Evolutionary conservation across 2,329 filamentous ascomycete species (phyloP).

Genomic region (Clonostachys byssicola): DNA sequence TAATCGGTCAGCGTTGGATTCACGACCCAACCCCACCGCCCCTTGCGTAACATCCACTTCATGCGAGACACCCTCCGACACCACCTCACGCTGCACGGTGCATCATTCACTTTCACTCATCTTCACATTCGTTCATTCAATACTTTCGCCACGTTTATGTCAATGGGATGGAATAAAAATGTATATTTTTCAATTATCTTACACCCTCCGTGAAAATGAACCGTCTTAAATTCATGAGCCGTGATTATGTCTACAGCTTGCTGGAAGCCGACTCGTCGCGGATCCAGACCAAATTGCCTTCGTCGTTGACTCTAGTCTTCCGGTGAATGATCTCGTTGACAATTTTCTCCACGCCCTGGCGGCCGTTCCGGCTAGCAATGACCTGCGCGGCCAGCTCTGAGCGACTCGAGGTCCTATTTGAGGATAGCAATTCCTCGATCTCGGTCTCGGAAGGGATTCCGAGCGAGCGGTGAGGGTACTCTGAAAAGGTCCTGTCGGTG

Average conservation of each 20-base stretch:
- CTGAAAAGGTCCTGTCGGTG: slow-evolving; percentile 55
- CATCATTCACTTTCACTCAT: background rate
- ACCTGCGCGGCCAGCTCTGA: slow-evolving; percentile 62
- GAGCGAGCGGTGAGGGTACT: slow-evolving; percentile 70
- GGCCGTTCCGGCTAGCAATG: slow-evolving; percentile 51
- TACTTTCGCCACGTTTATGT: too few relatives aligned
- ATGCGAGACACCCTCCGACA: background rate
- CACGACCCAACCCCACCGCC: background rate
- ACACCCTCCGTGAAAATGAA: slow-evolving; percentile 9
- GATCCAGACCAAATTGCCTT: slow-evolving; percentile 37
- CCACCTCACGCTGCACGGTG: background rate
- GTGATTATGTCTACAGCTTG: slow-evolving; percentile 4
- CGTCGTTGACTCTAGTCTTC: slow-evolving; percentile 46
- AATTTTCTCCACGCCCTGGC: slow-evolving; percentile 66
- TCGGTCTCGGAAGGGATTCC: slow-evolving; percentile 68
- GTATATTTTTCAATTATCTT: background rate
- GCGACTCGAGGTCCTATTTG: slow-evolving; percentile 18
- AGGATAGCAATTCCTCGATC: slow-evolving; percentile 9
- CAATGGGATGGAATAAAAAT: background rate
- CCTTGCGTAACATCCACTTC: background rate
- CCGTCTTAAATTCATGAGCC: too few relatives aligned
- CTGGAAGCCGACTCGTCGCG: slow-evolving; percentile 16
- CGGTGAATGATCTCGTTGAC: slow-evolving; percentile 64
- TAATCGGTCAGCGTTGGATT: background rate
- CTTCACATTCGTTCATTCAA: background rate